Percentiles rank a stretch among this genome's conserved stretches.
Conservation (phyloP, 768 basidiomycete species). For the Pleurotus eryngii region DNA sequence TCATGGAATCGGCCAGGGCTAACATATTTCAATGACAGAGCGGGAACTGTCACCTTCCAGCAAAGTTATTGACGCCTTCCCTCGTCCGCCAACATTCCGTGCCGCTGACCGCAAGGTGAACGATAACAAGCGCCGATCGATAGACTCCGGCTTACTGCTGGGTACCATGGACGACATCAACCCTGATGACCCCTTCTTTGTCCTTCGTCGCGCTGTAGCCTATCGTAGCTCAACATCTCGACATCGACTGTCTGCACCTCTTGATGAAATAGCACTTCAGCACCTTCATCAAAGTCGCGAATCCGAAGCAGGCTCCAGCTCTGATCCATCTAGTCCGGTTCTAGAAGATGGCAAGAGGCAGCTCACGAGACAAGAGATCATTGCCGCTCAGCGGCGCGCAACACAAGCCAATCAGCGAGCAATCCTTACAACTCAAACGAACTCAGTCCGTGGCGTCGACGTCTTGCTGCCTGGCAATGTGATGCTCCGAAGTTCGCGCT, state of each 20-base stretch:
- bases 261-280: slow-evolving; percentile 81
- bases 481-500: slow-evolving; percentile 79
- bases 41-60: slow-evolving; percentile 75
- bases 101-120: slow-evolving; percentile 55
- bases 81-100: slow-evolving; percentile 69
- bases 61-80: slow-evolving; percentile 81
- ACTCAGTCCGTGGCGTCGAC: slow-evolving; percentile 85
- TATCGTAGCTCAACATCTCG: slow-evolving; percentile 72
- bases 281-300: slow-evolving; percentile 69
- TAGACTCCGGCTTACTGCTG: slow-evolving; percentile 73
- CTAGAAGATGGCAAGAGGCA: slow-evolving; percentile 30
- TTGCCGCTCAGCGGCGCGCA: slow-evolving; percentile 87
- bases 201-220: slow-evolving; percentile 78
- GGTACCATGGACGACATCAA: slow-evolving; percentile 73
- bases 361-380: slow-evolving; percentile 81
- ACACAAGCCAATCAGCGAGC: slow-evolving; percentile 84
- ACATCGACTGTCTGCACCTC: slow-evolving; percentile 67
- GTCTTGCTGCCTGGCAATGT: slow-evolving; percentile 83
- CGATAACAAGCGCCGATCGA: slow-evolving; percentile 78
- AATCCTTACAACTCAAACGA: slow-evolving; percentile 75
- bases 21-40: slow-evolving; percentile 43
- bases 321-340: slow-evolving; percentile 36
- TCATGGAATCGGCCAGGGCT: not conserved
- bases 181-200: slow-evolving; percentile 83
- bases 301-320: slow-evolving; percentile 48